Base-by-base conservation (phyloP, 1,284 basidiomycete genomes). In the Gomphus bonarii region DNA sequence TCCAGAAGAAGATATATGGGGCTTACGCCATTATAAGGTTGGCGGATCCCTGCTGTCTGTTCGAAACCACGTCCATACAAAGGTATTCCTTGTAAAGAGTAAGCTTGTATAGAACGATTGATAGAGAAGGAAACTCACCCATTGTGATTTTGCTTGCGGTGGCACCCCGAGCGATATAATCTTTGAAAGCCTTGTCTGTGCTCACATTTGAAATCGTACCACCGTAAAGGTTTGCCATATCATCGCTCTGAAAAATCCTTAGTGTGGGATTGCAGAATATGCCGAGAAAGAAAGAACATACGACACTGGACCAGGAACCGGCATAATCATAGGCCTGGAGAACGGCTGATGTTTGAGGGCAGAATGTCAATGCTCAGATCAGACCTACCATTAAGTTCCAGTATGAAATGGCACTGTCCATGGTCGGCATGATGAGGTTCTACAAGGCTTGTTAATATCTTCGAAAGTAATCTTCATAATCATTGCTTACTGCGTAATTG, bases 331-430 rank as follows among this genome's bases (percentile, higher is more conserved):
- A 91, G 8, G 85, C 84, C 84, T 87, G 54, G 20, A 22, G 35
- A 16, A 40, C 14, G 22, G 42, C 54, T 30, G 52, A 59, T 51
- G 62, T 40, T 60, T 46, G 3, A 55, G 28, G 28, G 25, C 40
- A 20, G n/a, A 12, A 43, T 38, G n/a, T 6, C 22, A 40, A n/a
- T 47, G 33, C 50, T 7, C 50, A 42, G 11, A 28, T 22, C 14
- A 25, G 22, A 46, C 69, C 63, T 65, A 86, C 88, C 93, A 97
- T 97, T 57, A 97, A 70, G 68, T 95, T 95, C 91, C 91, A 95
- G 71, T 87, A 92, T 44, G 78, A 81, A 48, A 95, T 71, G 25
- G 78, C 82, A 12, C 68, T 67, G 65, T 93, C 82, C 87, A 95
- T 89, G 64, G 85, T 82, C 9, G 75, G 66, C 16, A 95, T 73